A percentile compares a stretch with the other conserved stretches of the same genome.
Conservation (phyloP, 148 eudicot species). For the Rhododendron kiyosumense region DNA sequence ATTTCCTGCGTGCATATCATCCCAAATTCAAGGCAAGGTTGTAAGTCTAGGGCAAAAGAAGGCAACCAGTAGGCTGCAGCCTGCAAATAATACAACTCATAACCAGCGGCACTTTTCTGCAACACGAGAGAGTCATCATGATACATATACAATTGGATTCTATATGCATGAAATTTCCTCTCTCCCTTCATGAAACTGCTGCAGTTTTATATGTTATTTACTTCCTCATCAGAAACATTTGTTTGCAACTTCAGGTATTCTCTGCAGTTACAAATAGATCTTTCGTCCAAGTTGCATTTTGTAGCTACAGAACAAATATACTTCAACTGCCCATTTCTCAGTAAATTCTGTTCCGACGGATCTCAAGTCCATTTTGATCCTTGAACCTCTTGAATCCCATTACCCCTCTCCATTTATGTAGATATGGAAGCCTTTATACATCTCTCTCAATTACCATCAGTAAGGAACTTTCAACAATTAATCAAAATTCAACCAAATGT, state of each 20-base stretch:
- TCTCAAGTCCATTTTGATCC: neutral
- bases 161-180: neutral
- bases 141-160: neutral
- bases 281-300: neutral
- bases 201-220: neutral
- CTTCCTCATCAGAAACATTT: neutral
- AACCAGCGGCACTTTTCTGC: neutral
- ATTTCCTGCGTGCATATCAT: neutral
- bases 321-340: neutral
- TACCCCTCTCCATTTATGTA: neutral
- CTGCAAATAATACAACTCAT: neutral
- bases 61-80: neutral
- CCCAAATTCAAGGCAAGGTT: neutral
- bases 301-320: neutral
- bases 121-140: neutral
- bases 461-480: neutral
- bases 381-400: neutral
- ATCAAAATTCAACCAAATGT: neutral
- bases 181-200: neutral
- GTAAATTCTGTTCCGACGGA: neutral
- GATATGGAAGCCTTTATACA: neutral
- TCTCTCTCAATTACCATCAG: neutral
- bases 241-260: neutral
- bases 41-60: neutral
- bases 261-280: neutral